Evolutionary conservation across 2,329 filamentous ascomycete genomes (phyloP).

Genomic region (Calonectria ilicicola): DNA sequence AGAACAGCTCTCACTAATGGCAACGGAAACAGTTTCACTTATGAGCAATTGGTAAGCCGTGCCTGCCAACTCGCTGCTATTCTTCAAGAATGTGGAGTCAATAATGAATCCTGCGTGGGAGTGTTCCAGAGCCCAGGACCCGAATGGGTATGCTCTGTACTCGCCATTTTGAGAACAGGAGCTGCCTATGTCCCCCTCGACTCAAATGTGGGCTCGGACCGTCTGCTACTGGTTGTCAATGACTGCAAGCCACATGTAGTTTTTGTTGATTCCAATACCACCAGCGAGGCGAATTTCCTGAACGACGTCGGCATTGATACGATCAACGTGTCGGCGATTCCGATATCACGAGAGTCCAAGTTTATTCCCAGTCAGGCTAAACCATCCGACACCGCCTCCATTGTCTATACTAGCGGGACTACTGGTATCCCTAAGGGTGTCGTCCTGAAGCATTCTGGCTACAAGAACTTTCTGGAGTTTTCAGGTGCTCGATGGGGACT

Average conservation of each 20-base stretch:
- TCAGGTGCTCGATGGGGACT: conserved; percentile 29
- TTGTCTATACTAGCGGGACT: conserved; percentile 48
- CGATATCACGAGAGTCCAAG: neutral
- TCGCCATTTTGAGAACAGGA: neutral
- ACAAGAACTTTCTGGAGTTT: conserved; percentile 45
- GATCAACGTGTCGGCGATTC: neutral
- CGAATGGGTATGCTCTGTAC: neutral
- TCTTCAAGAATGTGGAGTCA: neutral
- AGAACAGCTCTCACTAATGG: neutral
- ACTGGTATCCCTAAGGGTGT: conserved; percentile 57
- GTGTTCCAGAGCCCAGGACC: neutral
- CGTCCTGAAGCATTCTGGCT: conserved; percentile 42
- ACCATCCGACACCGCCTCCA: neutral
- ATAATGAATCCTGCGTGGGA: neutral
- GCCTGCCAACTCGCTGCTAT: neutral
- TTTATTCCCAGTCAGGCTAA: neutral
- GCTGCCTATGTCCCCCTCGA: neutral
- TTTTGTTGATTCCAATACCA: neutral
- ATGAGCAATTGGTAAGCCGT: neutral
- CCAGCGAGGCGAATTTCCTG: neutral
- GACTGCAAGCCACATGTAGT: neutral
- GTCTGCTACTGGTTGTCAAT: neutral
- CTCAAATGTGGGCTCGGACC: neutral
- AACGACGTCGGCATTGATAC: neutral
- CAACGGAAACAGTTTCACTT: neutral